A percentile compares a stretch with the other conserved stretches of the same genome.
These are phyloP conservation scores for Condylostoma magnum DNA, from an alignment of 169 alveolate genomes.

Conservation along the genomic window DNA sequence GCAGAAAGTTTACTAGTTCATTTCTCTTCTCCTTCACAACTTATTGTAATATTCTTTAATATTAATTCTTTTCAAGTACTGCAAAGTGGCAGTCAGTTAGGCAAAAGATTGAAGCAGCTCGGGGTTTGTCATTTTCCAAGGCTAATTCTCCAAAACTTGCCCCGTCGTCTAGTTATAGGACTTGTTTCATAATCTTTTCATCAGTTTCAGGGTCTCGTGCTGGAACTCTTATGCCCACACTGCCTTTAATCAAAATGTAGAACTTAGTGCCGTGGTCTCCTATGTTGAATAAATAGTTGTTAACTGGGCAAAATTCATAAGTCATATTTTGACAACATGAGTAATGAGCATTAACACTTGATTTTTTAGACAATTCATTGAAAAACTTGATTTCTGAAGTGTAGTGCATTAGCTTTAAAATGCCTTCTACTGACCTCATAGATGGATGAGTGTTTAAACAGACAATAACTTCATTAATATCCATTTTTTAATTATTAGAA, in stretches of 20 bases:
- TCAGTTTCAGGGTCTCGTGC: neutral
- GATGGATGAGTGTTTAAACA: too few relatives aligned
- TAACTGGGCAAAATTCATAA: slow-evolving; percentile 8
- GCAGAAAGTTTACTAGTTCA: neutral
- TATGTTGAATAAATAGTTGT: neutral
- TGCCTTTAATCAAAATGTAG: slow-evolving; percentile 14
- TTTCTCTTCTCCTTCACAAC: neutral
- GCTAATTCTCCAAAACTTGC: slow-evolving; percentile 34
- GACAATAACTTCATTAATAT: too few relatives aligned
- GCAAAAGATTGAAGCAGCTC: neutral
- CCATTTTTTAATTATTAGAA: too few relatives aligned
- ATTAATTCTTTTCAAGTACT: neutral
- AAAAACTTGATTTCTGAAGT: too few relatives aligned
- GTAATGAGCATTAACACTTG: neutral
- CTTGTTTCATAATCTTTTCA: too few relatives aligned
- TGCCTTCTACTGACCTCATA: too few relatives aligned
- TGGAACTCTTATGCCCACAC: neutral
- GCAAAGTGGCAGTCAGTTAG: neutral
- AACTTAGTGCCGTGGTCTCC: slow-evolving; percentile 15
- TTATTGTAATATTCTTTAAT: neutral
- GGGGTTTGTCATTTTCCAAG: neutral
- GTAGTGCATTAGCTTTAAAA: too few relatives aligned
- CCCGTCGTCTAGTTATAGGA: neutral
- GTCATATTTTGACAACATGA: neutral
- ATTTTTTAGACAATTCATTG: neutral